Conservation (phyloP, 306 rosid genomes). For the Glycine latifolia region DNA sequence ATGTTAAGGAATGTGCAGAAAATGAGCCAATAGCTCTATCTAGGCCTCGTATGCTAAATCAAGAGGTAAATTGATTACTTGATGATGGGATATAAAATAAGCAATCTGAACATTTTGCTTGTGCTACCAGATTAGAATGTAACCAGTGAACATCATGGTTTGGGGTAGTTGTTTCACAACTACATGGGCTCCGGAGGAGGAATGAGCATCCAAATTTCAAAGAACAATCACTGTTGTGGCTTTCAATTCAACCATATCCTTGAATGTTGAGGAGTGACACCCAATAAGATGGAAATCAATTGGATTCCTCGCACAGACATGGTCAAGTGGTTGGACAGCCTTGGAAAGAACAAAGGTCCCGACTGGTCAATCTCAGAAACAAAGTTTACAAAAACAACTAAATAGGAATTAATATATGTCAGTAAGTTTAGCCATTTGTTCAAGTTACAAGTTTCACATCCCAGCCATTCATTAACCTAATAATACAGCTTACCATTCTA, state of each 20-base stretch:
- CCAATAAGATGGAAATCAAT: conserved; percentile 76
- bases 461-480: not conserved
- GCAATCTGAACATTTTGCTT: conserved; percentile 75
- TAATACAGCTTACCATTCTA: not conserved
- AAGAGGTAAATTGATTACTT: conserved; percentile 58
- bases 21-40: conserved; percentile 86
- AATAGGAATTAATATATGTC: not conserved
- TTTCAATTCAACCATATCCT: conserved; percentile 59
- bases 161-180: conserved; percentile 75
- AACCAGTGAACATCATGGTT: conserved; percentile 77
- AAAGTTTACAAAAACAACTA: not conserved
- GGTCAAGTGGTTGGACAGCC: not conserved
- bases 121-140: conserved; percentile 81
- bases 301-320: conserved; percentile 84
- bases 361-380: not conserved
- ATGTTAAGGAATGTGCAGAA: conserved; percentile 70
- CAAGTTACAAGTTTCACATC: not conserved
- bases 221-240: conserved; percentile 69
- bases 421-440: not conserved
- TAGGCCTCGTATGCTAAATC: conserved; percentile 86
- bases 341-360: not conserved
- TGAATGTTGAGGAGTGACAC: conserved; percentile 62
- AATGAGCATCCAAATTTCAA: conserved; percentile 75
- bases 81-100: conserved; percentile 64
- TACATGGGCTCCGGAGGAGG: conserved; percentile 69